phyloP scores from a whole-genome alignment of 2,329 filamentous ascomycete genomes.

The Fusarium sacchari region DNA sequence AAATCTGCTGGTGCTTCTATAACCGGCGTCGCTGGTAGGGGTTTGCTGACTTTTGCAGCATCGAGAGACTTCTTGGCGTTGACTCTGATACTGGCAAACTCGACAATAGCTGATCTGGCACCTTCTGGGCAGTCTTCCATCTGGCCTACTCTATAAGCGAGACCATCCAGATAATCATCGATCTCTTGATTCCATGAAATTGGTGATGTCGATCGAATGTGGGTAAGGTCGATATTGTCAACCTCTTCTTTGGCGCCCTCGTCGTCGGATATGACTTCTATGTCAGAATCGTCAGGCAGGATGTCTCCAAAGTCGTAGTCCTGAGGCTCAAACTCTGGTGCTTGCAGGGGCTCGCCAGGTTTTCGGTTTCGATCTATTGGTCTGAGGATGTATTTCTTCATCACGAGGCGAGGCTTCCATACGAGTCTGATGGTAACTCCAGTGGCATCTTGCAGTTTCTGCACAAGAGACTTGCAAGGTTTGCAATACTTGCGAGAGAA shows the following conservation, averaged over 20 bases:
- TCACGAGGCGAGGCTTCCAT: slow-evolving; percentile 44
- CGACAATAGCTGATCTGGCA: slow-evolving; percentile 43
- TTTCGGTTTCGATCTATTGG: neutral
- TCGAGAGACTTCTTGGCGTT: neutral
- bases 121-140: slow-evolving; percentile 40
- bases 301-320: slow-evolving; percentile 40
- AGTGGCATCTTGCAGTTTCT: slow-evolving; percentile 40
- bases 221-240: slow-evolving; percentile 36
- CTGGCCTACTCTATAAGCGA: slow-evolving; percentile 50
- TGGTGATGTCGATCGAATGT: slow-evolving; percentile 18
- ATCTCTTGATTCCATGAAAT: slow-evolving; percentile 12
- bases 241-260: neutral
- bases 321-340: slow-evolving; percentile 23
- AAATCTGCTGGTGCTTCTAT: slow-evolving; percentile 39
- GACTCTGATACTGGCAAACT: slow-evolving; percentile 33
- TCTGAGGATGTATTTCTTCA: slow-evolving; percentile 39
- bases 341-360: neutral
- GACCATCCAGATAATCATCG: slow-evolving; percentile 39
- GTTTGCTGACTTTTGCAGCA: slow-evolving; percentile 38
- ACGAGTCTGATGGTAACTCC: slow-evolving; percentile 42
- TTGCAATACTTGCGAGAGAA: slow-evolving; percentile 50
- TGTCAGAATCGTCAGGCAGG: slow-evolving; percentile 17
- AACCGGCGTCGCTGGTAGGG: slow-evolving; percentile 46
- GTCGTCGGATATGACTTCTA: slow-evolving; percentile 25
- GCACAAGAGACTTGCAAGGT: slow-evolving; percentile 42